Evolutionary conservation across 2,329 filamentous ascomycete genomes (phyloP).

Genomic region (Pseudocercospora musae): DNA sequence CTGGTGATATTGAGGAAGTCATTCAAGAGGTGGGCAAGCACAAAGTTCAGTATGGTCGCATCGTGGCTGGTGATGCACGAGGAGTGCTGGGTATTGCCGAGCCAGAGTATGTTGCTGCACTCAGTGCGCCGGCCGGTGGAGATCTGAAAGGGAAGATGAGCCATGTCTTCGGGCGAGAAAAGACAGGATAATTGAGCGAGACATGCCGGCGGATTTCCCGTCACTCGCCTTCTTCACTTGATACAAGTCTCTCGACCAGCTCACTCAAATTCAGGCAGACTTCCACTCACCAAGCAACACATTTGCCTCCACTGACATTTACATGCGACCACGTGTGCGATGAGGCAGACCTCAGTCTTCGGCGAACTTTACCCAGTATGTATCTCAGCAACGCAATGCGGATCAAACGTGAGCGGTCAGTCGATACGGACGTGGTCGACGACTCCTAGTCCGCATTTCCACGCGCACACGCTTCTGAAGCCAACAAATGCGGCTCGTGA

Average conservation of each 20-base stretch:
- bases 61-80: constrained; percentile 10
- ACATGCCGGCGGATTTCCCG: not conserved
- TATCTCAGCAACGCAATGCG: not conserved
- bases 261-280: not conserved
- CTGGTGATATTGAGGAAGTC: not conserved
- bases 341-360: not conserved
- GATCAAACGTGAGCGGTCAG: not conserved
- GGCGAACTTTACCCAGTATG: not conserved
- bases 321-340: not conserved
- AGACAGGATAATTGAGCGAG: not conserved
- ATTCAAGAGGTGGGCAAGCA: not conserved
- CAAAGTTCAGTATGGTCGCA: not conserved
- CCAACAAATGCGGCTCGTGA: too few relatives aligned
- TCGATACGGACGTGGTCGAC: not conserved
- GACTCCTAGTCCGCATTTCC: not conserved
- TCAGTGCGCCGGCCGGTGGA: not conserved
- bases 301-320: not conserved
- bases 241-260: too few relatives aligned
- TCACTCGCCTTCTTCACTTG: not conserved
- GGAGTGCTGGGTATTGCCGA: constrained; percentile 14
- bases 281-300: not conserved
- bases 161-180: not conserved
- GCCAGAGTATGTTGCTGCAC: constrained; percentile 12
- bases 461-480: not conserved
- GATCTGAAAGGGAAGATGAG: not conserved